Evolutionary conservation across 495 filamentous ascomycete species (phyloP), one percentile per base, ranked within the genome.

Genomic region (Xylaria flabelliformis): DNA sequence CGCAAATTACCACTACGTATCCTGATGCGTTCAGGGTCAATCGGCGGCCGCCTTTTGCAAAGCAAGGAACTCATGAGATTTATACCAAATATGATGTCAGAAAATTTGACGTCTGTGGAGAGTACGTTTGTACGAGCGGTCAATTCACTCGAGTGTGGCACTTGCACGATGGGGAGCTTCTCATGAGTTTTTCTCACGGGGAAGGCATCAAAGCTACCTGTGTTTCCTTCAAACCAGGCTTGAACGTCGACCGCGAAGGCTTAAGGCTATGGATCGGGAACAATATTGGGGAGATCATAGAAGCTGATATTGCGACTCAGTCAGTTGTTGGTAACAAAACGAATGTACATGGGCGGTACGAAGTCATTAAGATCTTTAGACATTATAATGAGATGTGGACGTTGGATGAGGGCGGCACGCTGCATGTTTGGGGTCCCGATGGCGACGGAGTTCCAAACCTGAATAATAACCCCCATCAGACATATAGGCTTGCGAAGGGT

Each of bases 321-420:
- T 88, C 85, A 34, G 85, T 97, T 48, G 83, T 91, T 10, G 82
- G 86, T 58, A 90, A 85, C 6, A 91, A 90, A 72, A 80, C 87
- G 12, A 89, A 84, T 75, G 92, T 94, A 21, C 96, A 98, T 72
- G 90, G 90, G 1, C 90, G 94, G 42, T 85, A 91, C 61, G 93
- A 97, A 75, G 88, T 99, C 69, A 89, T 95, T 70, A 94, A 91
- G 78, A 97, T 99, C 24, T 89, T 92, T 72, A 90, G 95, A 63
- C 90, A 95, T 81, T 91, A 89, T 71, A 93, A 94, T 74, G 92
- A 97, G 73, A 90, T 99, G 84, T 99, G 96, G 96, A 94, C 94
- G 2, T 75, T 98, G 17, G 97, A 98, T 81, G 94, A 97, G 70
- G 90, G 92, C 73, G 96, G 96, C 15, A 94, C 91, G 50, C 84